phyloP scores from a whole-genome alignment of 225 moss, liverwort and hornwort genomes.

The Pleurozium schreberi region DNA sequence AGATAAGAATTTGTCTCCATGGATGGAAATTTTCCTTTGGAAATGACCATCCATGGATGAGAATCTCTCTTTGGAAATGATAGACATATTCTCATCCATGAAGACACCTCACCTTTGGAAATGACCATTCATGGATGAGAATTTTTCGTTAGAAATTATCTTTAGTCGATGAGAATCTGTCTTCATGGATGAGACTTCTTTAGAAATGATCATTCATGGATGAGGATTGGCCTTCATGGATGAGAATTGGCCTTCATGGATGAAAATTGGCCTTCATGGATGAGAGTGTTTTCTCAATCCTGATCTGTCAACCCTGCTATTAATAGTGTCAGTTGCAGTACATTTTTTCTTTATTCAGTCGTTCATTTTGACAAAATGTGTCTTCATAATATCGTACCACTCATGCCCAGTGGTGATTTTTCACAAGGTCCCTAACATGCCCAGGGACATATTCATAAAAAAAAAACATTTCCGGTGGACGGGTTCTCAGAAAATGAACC shows the following conservation, averaged over 20 bases:
- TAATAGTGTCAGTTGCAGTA: neutral
- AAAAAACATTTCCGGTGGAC: no score
- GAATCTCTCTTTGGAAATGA: neutral
- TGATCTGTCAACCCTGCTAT: neutral
- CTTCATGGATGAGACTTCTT: neutral
- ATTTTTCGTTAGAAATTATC: neutral
- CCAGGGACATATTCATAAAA: no score
- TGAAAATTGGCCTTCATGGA: neutral
- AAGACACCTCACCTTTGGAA: no score
- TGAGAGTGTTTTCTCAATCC: neutral
- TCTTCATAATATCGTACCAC: neutral
- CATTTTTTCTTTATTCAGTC: no score
- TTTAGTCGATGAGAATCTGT: neutral
- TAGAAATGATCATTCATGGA: neutral
- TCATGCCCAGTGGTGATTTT: no score
- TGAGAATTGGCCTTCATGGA: no score
- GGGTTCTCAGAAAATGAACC: no score
- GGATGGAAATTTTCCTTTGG: neutral
- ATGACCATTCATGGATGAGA: no score
- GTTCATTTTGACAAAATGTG: neutral
- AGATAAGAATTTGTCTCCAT: no score
- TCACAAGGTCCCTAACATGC: neutral
- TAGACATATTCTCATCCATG: no score
- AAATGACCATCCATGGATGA: neutral
- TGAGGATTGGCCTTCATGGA: neutral